Percentiles rank a stretch among this genome's conserved stretches.
Evolutionary conservation across 192 early-diverging fungal genomes (phyloP).

Genomic region (Haplosporangium gracile): DNA sequence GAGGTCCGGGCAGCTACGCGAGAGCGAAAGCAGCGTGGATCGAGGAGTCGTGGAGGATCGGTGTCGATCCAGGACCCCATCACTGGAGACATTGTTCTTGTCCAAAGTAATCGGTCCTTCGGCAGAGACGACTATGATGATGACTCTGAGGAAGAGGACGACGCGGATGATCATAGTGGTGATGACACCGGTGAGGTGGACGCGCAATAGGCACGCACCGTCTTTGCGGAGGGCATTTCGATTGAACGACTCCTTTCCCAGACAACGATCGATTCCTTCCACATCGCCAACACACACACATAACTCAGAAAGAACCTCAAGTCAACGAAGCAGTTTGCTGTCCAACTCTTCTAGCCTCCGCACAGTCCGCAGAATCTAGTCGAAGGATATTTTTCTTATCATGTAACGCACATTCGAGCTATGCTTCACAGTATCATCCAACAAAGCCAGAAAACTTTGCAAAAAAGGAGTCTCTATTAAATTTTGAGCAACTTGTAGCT

Average conservation of each 20-base stretch:
- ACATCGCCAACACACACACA: slow-evolving; percentile 11
- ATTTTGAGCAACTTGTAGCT: not conserved
- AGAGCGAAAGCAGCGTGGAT: not conserved
- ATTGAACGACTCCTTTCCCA: slow-evolving; percentile 13
- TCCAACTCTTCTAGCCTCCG: not conserved
- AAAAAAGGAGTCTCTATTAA: not conserved
- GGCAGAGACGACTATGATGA: not conserved
- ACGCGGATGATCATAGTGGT: not conserved
- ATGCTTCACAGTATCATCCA: no score
- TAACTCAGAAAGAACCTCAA: not conserved
- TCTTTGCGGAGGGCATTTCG: slow-evolving; percentile 1
- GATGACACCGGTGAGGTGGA: not conserved
- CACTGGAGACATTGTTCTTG: not conserved
- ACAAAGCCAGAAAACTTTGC: no score
- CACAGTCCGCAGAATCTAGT: not conserved
- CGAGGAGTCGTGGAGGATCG: slow-evolving; percentile 1
- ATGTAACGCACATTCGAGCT: no score
- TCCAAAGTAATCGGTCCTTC: not conserved
- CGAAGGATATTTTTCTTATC: not conserved
- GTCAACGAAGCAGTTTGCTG: not conserved
- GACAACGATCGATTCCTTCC: slow-evolving; percentile 20
- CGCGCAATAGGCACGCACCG: not conserved
- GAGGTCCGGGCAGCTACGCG: not conserved
- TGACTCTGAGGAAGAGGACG: not conserved
- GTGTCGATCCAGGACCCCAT: not conserved